phyloP scores from a whole-genome alignment of 2,329 filamentous ascomycete genomes.

The Davidsoniella australis region DNA sequence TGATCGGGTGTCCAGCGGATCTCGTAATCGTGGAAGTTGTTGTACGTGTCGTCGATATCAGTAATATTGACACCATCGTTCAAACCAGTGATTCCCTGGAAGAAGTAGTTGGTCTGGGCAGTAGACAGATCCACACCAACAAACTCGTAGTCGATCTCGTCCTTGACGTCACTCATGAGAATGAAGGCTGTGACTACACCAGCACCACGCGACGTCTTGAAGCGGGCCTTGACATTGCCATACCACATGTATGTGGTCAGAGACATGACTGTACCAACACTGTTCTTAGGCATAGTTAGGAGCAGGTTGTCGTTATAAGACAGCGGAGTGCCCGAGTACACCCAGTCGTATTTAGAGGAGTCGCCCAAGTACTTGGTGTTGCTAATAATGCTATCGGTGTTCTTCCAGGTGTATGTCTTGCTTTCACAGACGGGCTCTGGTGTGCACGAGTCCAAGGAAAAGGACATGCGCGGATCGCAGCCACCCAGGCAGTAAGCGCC shows the following conservation, averaged over 20 bases:
- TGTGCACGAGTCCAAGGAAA: constrained; percentile 66
- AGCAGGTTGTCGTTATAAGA: constrained; percentile 52
- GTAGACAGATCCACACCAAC: constrained; percentile 61
- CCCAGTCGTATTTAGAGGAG: constrained; percentile 66
- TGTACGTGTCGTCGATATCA: constrained; percentile 47
- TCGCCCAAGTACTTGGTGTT: constrained; percentile 81
- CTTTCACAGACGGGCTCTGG: constrained; percentile 69
- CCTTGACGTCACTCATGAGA: constrained; percentile 84
- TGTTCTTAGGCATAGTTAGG: constrained; percentile 76
- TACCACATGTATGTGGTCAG: constrained; percentile 89
- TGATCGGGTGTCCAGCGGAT: constrained; percentile 81
- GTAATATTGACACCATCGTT: constrained; percentile 57
- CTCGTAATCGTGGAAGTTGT: constrained; percentile 75
- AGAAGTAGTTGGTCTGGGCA: constrained; percentile 94
- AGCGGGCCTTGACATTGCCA: constrained; percentile 68
- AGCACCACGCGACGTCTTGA: constrained; percentile 68
- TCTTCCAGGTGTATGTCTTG: constrained; percentile 56
- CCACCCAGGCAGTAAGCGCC: constrained; percentile 93
- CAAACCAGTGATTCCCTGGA: constrained; percentile 81
- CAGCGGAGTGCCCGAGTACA: constrained; percentile 62
- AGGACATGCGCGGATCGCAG: constrained; percentile 77
- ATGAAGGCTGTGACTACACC: constrained; percentile 98
- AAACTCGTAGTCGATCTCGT: constrained; percentile 96
- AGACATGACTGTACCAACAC: constrained; percentile 73
- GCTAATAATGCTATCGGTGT: constrained; percentile 49